Conservation (phyloP, 257 asterid genomes). For the Scutellaria minor region DNA sequence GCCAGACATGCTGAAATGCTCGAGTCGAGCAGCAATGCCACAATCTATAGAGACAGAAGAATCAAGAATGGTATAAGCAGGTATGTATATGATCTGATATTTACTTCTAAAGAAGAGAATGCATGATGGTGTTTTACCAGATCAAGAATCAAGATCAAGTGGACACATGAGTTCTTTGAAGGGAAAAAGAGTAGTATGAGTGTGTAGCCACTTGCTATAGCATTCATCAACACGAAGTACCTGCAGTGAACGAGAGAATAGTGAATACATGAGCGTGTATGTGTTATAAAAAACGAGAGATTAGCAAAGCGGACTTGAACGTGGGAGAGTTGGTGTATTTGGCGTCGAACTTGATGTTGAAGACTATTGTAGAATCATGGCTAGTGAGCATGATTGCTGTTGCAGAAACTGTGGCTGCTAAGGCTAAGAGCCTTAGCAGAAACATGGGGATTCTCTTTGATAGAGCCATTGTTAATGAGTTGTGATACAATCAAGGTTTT, state of each 20-base stretch:
- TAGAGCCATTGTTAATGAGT: constrained; percentile 42
- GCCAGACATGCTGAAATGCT: constrained; percentile 75
- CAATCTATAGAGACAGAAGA: constrained; percentile 41
- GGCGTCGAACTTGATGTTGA: constrained; percentile 72
- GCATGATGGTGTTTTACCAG: constrained; percentile 46
- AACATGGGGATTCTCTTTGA: constrained; percentile 56
- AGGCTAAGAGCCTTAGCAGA: constrained; percentile 72
- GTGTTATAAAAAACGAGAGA: background rate
- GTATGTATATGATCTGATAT: background rate
- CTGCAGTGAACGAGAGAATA: constrained; percentile 37
- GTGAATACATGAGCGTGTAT: background rate
- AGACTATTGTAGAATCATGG: constrained; percentile 62
- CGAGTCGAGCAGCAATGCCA: constrained; percentile 70
- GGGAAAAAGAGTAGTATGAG: constrained; percentile 62
- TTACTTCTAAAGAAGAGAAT: background rate
- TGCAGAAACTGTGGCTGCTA: constrained; percentile 66
- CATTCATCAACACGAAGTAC: constrained; percentile 68
- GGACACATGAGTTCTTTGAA: constrained; percentile 49
- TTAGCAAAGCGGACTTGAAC: constrained; percentile 51
- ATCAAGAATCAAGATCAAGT: constrained; percentile 62
- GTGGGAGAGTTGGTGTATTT: constrained; percentile 71
- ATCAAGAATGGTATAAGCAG: background rate
- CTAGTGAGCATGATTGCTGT: constrained; percentile 62
- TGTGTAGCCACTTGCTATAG: constrained; percentile 66
- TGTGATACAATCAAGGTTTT: background rate